phyloP scores from a whole-genome alignment of 2,329 filamentous ascomycete species.

The Orbilia blumenaviensis region DNA sequence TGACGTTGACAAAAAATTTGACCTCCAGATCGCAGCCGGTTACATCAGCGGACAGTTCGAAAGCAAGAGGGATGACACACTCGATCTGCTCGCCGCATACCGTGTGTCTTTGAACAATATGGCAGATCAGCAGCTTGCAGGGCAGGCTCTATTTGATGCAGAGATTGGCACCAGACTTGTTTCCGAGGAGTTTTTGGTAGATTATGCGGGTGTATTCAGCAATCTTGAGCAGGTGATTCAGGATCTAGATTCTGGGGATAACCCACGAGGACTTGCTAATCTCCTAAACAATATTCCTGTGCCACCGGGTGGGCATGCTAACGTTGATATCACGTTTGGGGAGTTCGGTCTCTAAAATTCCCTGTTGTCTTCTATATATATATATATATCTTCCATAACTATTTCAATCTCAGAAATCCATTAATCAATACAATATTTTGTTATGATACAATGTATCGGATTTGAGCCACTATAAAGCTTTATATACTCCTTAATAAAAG shows the following conservation, averaged over 20 bases:
- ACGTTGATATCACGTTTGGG: background rate
- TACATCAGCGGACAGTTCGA: background rate
- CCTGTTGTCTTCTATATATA: too few relatives aligned
- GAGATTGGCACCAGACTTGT: too few relatives aligned
- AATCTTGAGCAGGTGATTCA: background rate
- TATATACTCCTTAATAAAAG: too few relatives aligned
- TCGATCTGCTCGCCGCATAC: background rate
- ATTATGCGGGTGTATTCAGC: background rate
- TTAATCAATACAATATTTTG: too few relatives aligned
- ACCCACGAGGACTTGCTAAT: background rate
- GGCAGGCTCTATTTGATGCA: background rate
- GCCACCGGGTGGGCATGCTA: background rate
- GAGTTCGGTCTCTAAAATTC: background rate
- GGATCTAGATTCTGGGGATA: background rate
- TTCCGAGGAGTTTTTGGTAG: background rate
- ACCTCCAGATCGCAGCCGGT: background rate
- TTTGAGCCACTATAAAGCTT: too few relatives aligned
- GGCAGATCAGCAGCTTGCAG: background rate
- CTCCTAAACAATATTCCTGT: background rate
- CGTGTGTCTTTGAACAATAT: background rate
- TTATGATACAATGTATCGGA: too few relatives aligned
- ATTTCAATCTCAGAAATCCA: too few relatives aligned
- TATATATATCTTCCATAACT: too few relatives aligned
- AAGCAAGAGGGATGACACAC: background rate
- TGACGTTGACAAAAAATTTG: background rate